Conservation (phyloP, 306 rosid species). For the Abrus pulchellus region DNA sequence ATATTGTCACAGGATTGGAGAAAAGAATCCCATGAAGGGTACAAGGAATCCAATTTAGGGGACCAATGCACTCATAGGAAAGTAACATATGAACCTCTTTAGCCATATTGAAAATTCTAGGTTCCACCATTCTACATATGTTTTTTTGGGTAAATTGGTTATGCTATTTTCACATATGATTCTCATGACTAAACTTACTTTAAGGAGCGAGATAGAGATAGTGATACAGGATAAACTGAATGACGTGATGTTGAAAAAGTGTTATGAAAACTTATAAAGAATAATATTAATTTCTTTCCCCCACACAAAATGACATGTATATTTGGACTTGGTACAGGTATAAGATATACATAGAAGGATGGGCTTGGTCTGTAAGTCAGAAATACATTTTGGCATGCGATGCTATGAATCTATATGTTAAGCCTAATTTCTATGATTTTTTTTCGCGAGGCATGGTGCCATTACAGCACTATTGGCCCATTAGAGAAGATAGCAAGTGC, state of each 20-base stretch:
- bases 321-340: slow-evolving; percentile 51
- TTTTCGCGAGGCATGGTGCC: slow-evolving; percentile 77
- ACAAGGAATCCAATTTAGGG: slow-evolving; percentile 66
- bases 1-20: slow-evolving; percentile 67
- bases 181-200: too few species aligned
- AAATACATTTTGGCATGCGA: slow-evolving; percentile 90
- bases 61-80: slow-evolving; percentile 88
- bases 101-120: neutral
- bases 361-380: slow-evolving; percentile 96
- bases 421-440: slow-evolving; percentile 68
- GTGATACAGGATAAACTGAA: too few species aligned
- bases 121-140: too few species aligned
- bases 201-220: too few species aligned
- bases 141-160: too few species aligned
- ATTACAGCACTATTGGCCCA: slow-evolving; percentile 89
- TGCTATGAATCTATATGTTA: slow-evolving; percentile 65
- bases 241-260: too few species aligned
- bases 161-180: too few species aligned
- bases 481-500: slow-evolving; percentile 69
- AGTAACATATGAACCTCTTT: neutral
- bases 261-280: too few species aligned
- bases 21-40: slow-evolving; percentile 75
- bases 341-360: slow-evolving; percentile 90
- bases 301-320: neutral
- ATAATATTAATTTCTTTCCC: too few species aligned